These are phyloP conservation scores for Coelastrella sp. DNA, from an alignment of 139 green algal species.

Conservation along the genomic window DNA sequence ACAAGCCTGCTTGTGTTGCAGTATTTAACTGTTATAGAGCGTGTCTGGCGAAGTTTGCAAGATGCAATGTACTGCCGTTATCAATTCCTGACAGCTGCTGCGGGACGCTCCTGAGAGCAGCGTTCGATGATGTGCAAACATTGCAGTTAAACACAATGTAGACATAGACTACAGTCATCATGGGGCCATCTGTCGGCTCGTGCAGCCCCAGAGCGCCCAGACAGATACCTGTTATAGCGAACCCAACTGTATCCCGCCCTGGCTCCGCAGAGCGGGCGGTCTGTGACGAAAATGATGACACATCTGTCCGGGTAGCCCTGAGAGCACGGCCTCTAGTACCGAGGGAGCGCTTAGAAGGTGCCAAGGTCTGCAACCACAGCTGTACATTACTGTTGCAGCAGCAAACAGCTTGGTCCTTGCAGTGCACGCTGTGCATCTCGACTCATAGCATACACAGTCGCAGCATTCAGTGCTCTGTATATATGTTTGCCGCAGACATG, in stretches of 20 bases:
- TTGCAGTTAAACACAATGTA: too few species aligned
- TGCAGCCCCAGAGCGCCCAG: neutral
- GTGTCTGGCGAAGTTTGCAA: neutral
- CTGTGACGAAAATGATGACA: neutral
- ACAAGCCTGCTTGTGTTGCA: too few species aligned
- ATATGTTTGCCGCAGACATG: slow-evolving; percentile 7
- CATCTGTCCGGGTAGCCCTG: slow-evolving; percentile 3
- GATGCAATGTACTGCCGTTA: neutral
- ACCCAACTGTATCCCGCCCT: neutral
- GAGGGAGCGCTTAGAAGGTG: slow-evolving; percentile 36
- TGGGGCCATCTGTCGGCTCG: neutral
- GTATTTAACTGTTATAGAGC: too few species aligned
- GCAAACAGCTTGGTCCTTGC: neutral
- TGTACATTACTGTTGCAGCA: neutral
- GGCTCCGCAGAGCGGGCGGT: neutral
- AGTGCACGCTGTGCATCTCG: neutral
- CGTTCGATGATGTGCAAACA: too few species aligned
- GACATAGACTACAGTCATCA: too few species aligned
- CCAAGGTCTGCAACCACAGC: neutral
- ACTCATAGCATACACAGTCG: neutral
- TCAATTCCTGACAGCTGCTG: neutral
- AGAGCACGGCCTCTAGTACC: slow-evolving; percentile 19
- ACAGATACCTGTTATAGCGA: neutral
- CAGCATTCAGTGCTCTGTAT: neutral
- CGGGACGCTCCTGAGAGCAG: too few species aligned